phyloP scores from a whole-genome alignment of 129 eudicot species.

The Pittosporum tobira region DNA sequence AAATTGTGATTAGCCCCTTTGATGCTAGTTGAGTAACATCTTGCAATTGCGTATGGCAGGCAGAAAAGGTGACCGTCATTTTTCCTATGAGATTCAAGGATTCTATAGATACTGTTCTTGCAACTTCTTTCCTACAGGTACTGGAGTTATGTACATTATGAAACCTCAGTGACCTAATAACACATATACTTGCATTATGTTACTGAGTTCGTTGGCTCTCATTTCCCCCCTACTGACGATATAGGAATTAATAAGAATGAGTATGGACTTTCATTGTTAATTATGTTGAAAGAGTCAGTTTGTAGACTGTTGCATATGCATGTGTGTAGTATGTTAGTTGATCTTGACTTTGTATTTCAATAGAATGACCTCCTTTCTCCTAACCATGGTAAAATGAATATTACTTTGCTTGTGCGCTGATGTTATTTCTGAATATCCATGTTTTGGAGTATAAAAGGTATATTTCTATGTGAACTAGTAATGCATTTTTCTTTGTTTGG shows the following conservation, averaged over 20 bases:
- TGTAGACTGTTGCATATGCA: neutral
- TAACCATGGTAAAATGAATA: too few species aligned
- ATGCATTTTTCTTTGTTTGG: neutral
- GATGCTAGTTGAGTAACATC: conserved; percentile 3
- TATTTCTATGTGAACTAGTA: neutral
- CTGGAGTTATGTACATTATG: too few species aligned
- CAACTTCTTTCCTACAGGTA: conserved; percentile 97
- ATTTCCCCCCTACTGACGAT: neutral
- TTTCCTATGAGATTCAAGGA: conserved; percentile 95
- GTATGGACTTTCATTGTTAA: too few species aligned
- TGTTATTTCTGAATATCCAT: too few species aligned
- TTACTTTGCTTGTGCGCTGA: too few species aligned
- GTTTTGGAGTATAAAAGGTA: neutral
- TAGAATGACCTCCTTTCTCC: too few species aligned
- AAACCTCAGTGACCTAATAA: neutral
- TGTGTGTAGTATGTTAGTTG: neutral
- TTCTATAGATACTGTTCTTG: conserved; percentile 79
- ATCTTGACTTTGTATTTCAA: neutral
- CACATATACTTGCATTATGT: neutral
- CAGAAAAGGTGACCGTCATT: conserved; percentile 73
- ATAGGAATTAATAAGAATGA: neutral
- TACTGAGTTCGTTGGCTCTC: neutral
- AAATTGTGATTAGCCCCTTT: neutral
- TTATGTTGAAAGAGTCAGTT: too few species aligned
- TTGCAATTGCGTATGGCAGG: conserved; percentile 39